A percentile compares a stretch with the other conserved stretches of the same genome.
Conservation (phyloP, 2,329 filamentous ascomycete species). For the Thelonectria discophora region DNA sequence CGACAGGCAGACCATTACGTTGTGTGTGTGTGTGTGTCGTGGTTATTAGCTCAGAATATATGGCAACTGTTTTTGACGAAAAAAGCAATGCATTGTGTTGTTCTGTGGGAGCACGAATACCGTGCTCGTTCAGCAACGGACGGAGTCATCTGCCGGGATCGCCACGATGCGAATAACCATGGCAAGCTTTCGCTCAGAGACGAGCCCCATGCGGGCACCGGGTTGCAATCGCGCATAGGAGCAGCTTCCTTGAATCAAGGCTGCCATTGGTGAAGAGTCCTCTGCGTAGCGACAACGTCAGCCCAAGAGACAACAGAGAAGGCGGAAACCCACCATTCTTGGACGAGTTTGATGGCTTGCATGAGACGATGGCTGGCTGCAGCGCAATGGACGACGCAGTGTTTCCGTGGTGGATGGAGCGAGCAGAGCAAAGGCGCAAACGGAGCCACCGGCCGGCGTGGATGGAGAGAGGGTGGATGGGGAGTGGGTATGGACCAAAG, state of each 20-base stretch:
- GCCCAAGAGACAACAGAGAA: neutral
- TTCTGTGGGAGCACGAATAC: neutral
- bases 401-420: conserved; percentile 16
- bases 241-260: neutral
- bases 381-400: conserved; percentile 7
- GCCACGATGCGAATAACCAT: conserved; percentile 19
- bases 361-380: conserved; percentile 22
- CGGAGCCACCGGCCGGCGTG: conserved; percentile 22
- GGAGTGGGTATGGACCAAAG: conserved; percentile 19
- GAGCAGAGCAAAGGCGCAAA: conserved; percentile 25
- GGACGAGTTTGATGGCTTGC: conserved; percentile 22
- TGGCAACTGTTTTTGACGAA: conserved; percentile 10
- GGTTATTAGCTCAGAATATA: conserved; percentile 8
- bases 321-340: conserved; percentile 4
- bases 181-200: conserved; percentile 24
- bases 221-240: conserved; percentile 1
- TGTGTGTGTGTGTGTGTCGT: neutral
- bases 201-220: conserved; percentile 13
- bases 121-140: conserved; percentile 2
- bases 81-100: conserved; percentile 2
- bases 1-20: conserved; percentile 2
- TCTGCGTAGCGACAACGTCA: neutral
- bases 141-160: conserved; percentile 20
- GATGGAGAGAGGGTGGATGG: conserved; percentile 29
- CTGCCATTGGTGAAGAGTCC: neutral